Evolutionary conservation across 805 yeast genomes (phyloP).

Genomic region (Myxozyma neotropica): DNA sequence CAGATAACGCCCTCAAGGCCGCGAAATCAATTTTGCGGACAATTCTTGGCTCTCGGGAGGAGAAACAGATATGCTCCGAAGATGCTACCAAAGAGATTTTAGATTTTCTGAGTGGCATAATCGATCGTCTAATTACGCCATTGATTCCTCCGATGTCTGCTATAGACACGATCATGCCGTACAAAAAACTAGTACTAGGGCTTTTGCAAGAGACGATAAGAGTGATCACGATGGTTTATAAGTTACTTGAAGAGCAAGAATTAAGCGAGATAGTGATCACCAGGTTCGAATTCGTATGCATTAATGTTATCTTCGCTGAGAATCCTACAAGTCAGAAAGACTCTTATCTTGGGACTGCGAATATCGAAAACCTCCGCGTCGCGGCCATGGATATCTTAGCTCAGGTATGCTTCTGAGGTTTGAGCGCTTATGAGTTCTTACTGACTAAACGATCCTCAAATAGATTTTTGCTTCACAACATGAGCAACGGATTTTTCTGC

Average conservation of each 20-base stretch:
- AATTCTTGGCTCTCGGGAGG: constrained; percentile 25
- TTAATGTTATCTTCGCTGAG: constrained; percentile 49
- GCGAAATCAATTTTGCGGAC: constrained; percentile 19
- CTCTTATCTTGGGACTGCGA: constrained; percentile 35
- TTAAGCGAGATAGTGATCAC: constrained; percentile 58
- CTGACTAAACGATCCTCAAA: neutral
- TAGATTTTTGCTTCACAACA: constrained; percentile 38
- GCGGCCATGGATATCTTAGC: constrained; percentile 35
- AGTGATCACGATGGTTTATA: constrained; percentile 6
- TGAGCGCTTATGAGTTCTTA: neutral
- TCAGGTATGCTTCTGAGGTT: constrained; percentile 10
- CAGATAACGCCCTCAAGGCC: constrained; percentile 25
- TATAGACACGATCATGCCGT: constrained; percentile 3
- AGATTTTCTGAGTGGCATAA: constrained; percentile 13
- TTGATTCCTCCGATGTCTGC: constrained; percentile 21
- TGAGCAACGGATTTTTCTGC: constrained; percentile 61
- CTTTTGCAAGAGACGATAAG: constrained; percentile 26
- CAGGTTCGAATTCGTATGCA: constrained; percentile 57
- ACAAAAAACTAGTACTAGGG: constrained; percentile 14
- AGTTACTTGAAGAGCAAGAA: constrained; percentile 16
- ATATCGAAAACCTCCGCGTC: constrained; percentile 41
- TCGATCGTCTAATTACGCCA: constrained; percentile 20
- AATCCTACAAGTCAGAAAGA: constrained; percentile 37
- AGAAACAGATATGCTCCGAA: constrained; percentile 30
- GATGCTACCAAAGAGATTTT: constrained; percentile 26